These are phyloP conservation scores for Uronychia binucleata DNA, from an alignment of 73 alveolate genomes.

Conservation along the genomic window DNA sequence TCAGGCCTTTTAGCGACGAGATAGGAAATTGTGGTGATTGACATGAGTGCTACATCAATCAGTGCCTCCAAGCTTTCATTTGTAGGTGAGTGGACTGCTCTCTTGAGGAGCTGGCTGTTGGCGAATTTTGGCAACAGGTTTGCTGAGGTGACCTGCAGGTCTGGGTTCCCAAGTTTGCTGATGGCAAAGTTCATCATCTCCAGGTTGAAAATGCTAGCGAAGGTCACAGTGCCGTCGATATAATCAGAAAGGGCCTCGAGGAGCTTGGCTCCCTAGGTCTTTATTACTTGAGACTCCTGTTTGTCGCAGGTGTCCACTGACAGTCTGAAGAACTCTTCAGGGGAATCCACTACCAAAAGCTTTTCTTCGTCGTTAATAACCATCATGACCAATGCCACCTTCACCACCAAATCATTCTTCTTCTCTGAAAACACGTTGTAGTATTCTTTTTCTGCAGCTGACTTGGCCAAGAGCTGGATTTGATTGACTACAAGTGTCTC, in stretches of 20 bases:
- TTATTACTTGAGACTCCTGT: conserved; percentile 55
- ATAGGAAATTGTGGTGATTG: conserved; percentile 37
- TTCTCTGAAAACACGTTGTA: not conserved
- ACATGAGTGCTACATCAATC: conserved; percentile 24
- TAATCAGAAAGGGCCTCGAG: conserved; percentile 75
- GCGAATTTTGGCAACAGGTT: conserved; percentile 8
- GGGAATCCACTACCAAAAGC: not conserved
- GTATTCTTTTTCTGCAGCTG: not conserved
- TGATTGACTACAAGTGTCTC: not conserved
- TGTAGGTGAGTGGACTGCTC: not conserved
- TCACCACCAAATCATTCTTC: not conserved
- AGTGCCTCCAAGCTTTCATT: conserved; percentile 6
- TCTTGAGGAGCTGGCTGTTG: not conserved
- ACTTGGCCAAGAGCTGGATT: not conserved
- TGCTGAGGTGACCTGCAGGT: conserved; percentile 11
- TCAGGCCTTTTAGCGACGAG: conserved; percentile 40
- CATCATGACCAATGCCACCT: not conserved
- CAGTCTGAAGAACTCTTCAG: conserved; percentile 73
- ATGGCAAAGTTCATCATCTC: conserved; percentile 44
- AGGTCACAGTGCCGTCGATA: conserved; percentile 72
- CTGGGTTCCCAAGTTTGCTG: not conserved
- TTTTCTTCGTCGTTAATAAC: not conserved
- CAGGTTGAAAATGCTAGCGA: conserved; percentile 57
- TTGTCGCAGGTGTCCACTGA: conserved; percentile 76
- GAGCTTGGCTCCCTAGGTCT: conserved; percentile 75